Evolutionary conservation across 306 rosid species (phyloP).

Genomic region (Corylus avellana): DNA sequence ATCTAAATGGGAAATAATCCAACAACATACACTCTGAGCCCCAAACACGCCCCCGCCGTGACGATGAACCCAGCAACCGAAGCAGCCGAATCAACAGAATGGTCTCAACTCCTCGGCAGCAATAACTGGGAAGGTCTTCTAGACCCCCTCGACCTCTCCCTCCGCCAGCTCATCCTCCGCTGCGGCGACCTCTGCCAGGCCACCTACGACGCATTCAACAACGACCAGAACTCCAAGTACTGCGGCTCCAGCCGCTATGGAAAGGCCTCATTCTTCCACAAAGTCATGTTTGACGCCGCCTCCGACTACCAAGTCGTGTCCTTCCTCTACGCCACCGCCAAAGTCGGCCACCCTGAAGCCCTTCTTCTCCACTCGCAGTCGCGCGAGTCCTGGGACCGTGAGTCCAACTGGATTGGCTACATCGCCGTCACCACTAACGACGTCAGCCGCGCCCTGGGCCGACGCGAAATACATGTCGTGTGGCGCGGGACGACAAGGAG

Average conservation of each 20-base stretch:
- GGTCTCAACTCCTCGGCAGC: constrained; percentile 53
- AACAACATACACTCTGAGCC: too few relatives aligned
- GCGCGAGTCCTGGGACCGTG: constrained; percentile 67
- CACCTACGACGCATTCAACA: constrained; percentile 77
- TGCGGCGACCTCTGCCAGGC: constrained; percentile 69
- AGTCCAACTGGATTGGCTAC: constrained; percentile 75
- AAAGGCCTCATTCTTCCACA: constrained; percentile 52
- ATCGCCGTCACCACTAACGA: constrained; percentile 56
- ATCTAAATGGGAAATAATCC: too few relatives aligned
- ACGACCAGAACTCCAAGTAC: constrained; percentile 58
- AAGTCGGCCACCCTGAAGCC: constrained; percentile 52
- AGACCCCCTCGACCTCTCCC: constrained; percentile 52
- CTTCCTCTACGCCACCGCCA: constrained; percentile 72
- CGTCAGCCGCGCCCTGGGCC: constrained; percentile 29
- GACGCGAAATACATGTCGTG: constrained; percentile 62
- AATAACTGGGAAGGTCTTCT: constrained; percentile 54
- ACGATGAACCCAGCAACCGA: not conserved
- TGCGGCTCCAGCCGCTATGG: constrained; percentile 71
- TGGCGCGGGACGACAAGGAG: constrained; percentile 52
- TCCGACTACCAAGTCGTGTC: constrained; percentile 37
- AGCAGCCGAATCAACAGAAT: constrained; percentile 21
- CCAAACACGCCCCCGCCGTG: too few relatives aligned
- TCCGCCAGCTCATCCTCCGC: constrained; percentile 60
- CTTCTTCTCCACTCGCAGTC: constrained; percentile 53
- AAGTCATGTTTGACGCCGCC: constrained; percentile 48